Evolutionary conservation across 345 rosid genomes (phyloP).

Genomic region (Citrus reticulata): DNA sequence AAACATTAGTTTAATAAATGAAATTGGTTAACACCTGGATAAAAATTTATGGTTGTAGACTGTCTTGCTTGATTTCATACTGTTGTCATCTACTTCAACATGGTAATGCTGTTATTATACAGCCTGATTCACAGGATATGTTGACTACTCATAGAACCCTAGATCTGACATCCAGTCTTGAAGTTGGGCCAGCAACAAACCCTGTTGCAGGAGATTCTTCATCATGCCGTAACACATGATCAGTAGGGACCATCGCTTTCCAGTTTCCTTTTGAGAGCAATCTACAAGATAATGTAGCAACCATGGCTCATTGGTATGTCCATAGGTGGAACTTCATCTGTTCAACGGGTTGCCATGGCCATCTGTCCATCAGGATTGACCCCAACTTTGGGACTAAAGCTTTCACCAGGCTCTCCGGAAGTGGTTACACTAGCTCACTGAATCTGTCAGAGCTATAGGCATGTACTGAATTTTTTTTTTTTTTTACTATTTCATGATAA

Average conservation of each 20-base stretch:
- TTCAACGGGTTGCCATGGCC: conserved; percentile 96
- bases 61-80: background rate
- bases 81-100: background rate
- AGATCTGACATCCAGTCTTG: conserved; percentile 92
- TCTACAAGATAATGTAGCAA: conserved; percentile 84
- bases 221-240: conserved; percentile 45
- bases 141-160: conserved; percentile 58
- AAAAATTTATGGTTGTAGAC: background rate
- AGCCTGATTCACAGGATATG: conserved; percentile 63
- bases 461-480: conserved; percentile 8
- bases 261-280: conserved; percentile 90
- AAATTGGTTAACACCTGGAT: background rate
- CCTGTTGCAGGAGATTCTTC: conserved; percentile 47
- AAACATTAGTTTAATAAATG: background rate
- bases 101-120: conserved; percentile 17
- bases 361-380: conserved; percentile 79
- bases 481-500: background rate
- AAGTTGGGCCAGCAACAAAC: conserved; percentile 66
- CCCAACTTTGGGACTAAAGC: conserved; percentile 62
- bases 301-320: conserved; percentile 92
- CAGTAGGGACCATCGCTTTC: conserved; percentile 86
- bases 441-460: conserved; percentile 86
- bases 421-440: conserved; percentile 86
- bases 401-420: conserved; percentile 87
- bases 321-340: conserved; percentile 83